These are phyloP conservation scores for Didymosphaeria variabile DNA, from an alignment of 2,329 filamentous ascomycete species.

Conservation along the genomic window DNA sequence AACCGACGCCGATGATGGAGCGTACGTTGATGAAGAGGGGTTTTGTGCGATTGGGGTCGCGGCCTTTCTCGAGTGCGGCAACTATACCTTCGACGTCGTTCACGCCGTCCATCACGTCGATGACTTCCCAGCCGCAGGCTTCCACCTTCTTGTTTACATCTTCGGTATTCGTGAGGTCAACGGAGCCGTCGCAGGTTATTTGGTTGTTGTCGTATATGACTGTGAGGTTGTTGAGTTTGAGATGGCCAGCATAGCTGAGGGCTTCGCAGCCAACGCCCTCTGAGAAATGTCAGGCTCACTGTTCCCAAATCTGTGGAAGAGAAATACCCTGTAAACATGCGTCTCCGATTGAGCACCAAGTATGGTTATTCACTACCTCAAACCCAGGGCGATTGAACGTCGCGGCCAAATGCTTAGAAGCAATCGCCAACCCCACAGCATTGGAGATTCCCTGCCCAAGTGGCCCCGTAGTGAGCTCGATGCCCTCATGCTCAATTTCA, in stretches of 20 bases:
- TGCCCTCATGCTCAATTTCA: constrained; percentile 64
- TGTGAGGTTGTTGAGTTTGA: constrained; percentile 64
- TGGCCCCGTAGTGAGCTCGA: constrained; percentile 67
- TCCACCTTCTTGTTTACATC: constrained; percentile 67
- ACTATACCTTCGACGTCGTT: constrained; percentile 61
- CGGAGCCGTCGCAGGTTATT: constrained; percentile 66
- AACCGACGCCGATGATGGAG: constrained; percentile 63
- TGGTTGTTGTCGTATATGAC: constrained; percentile 70
- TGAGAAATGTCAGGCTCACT: background rate
- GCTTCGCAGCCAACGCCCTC: constrained; percentile 68
- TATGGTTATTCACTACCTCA: constrained; percentile 61
- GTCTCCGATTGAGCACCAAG: constrained; percentile 66
- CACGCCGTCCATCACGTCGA: constrained; percentile 63
- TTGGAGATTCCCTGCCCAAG: constrained; percentile 67
- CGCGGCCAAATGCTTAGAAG: constrained; percentile 63
- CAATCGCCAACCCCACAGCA: constrained; percentile 66
- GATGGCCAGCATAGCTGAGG: constrained; percentile 65
- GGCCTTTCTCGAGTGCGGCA: constrained; percentile 55
- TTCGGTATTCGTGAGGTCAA: constrained; percentile 64
- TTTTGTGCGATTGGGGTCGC: constrained; percentile 55
- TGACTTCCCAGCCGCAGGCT: constrained; percentile 65
- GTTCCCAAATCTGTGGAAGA: constrained; percentile 49
- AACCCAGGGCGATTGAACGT: constrained; percentile 61
- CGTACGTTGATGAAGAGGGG: constrained; percentile 65
- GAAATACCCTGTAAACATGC: constrained; percentile 58